phyloP scores from a whole-genome alignment of 2,329 filamentous ascomycete genomes.

The Pyrenophora teres region DNA sequence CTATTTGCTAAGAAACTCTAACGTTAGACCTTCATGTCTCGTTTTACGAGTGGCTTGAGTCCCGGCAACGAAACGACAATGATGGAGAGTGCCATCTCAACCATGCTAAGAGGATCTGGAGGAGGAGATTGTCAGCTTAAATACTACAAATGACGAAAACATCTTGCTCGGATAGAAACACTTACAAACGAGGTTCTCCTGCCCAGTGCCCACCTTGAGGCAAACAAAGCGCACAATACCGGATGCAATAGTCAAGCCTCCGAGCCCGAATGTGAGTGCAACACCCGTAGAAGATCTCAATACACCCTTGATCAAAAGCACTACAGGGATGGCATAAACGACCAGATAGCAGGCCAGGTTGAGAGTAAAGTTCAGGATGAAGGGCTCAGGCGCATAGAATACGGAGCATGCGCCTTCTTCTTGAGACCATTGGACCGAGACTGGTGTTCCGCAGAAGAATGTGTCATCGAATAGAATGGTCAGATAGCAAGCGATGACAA shows the following conservation, averaged over 20 bases:
- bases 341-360: constrained; percentile 29
- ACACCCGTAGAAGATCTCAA: constrained; percentile 18
- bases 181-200: constrained; percentile 34
- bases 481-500: constrained; percentile 26
- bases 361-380: constrained; percentile 33
- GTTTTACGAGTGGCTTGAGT: constrained; percentile 20
- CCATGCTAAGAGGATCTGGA: constrained; percentile 27
- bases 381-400: constrained; percentile 29
- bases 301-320: constrained; percentile 17
- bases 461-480: constrained; percentile 30
- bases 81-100: constrained; percentile 29
- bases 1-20: neutral
- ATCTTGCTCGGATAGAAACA: neutral
- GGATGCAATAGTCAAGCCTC: constrained; percentile 24
- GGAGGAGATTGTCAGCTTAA: neutral
- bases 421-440: constrained; percentile 28
- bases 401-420: constrained; percentile 30
- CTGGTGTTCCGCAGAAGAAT: constrained; percentile 26
- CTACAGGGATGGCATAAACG: constrained; percentile 20
- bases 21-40: constrained; percentile 1
- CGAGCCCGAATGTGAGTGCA: constrained; percentile 21
- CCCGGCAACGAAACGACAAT: constrained; percentile 29
- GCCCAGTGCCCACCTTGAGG: constrained; percentile 27
- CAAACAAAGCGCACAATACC: constrained; percentile 26
- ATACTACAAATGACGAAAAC: accelerated